Evolutionary conservation across 306 rosid species (phyloP).

Genomic region (Lagenaria siceraria): DNA sequence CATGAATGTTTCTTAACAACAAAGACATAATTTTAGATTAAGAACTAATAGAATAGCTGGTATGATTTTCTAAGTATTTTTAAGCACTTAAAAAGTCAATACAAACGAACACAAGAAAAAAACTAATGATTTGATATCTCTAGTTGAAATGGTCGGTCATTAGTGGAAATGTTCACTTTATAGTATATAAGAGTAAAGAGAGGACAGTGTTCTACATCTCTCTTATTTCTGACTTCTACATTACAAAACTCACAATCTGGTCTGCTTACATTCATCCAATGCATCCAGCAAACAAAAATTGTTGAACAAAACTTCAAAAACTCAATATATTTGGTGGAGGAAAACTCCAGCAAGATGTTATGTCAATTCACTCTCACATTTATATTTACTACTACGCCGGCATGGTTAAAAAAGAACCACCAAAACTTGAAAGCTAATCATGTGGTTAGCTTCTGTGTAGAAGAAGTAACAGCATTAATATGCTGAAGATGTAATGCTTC

Average conservation of each 20-base stretch:
- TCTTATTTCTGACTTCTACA: slow-evolving; percentile 1
- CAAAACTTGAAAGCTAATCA: slow-evolving; percentile 20
- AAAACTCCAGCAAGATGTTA: background rate
- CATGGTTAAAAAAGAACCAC: background rate
- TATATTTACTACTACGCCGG: slow-evolving; percentile 46
- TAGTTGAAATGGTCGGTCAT: too few species aligned
- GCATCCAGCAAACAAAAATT: slow-evolving; percentile 1
- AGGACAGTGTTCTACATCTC: background rate
- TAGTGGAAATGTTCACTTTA: background rate
- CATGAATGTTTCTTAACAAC: too few species aligned
- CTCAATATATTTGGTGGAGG: slow-evolving; percentile 19
- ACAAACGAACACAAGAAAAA: too few species aligned
- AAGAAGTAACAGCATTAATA: background rate
- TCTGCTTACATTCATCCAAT: background rate
- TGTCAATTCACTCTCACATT: slow-evolving; percentile 28
- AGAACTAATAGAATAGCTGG: too few species aligned
- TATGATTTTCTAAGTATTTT: too few species aligned
- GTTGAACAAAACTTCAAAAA: slow-evolving; percentile 17
- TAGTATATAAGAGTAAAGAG: background rate
- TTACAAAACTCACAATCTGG: slow-evolving; percentile 4
- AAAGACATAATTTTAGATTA: too few species aligned
- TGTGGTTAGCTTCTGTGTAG: slow-evolving; percentile 79
- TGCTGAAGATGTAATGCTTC: slow-evolving; percentile 16
- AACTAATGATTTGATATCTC: too few species aligned
- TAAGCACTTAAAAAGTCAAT: too few species aligned